Conservation (phyloP, 257 asterid genomes). For the Gynochthodes officinalis region DNA sequence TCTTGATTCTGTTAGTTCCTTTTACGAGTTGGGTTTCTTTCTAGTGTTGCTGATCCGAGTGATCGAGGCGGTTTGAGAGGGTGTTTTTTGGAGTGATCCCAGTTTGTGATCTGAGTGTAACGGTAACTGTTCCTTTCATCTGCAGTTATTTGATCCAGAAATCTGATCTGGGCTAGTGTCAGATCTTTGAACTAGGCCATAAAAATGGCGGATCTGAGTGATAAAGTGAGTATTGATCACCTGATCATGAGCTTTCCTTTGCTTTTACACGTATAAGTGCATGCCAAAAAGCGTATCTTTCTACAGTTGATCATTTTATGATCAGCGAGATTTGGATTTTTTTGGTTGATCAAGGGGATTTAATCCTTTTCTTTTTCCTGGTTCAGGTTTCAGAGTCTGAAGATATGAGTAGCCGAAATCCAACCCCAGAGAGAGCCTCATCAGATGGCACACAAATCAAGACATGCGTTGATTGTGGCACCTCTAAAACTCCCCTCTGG, state of each 20-base stretch:
- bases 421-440: conserved; percentile 54
- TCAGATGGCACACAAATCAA: conserved; percentile 52
- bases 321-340: neutral
- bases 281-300: neutral
- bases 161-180: conserved; percentile 17
- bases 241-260: neutral
- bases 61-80: conserved; percentile 6
- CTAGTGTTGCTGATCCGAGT: neutral
- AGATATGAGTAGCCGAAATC: conserved; percentile 49
- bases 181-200: conserved; percentile 10
- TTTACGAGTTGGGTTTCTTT: neutral
- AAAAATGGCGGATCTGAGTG: conserved; percentile 70
- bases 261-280: neutral
- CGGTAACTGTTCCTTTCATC: neutral
- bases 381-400: conserved; percentile 66
- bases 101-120: conserved; percentile 26
- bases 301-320: neutral
- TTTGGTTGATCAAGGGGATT: conserved; percentile 6
- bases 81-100: neutral
- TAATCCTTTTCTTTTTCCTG: neutral
- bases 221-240: conserved; percentile 68
- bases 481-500: conserved; percentile 95
- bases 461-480: conserved; percentile 89
- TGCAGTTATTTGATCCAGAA: neutral
- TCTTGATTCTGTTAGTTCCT: no score